A percentile compares a stretch with the other conserved stretches of the same genome.
phyloP scores from a whole-genome alignment of 305 asterid species.

The Fraxinus angustifolia region DNA sequence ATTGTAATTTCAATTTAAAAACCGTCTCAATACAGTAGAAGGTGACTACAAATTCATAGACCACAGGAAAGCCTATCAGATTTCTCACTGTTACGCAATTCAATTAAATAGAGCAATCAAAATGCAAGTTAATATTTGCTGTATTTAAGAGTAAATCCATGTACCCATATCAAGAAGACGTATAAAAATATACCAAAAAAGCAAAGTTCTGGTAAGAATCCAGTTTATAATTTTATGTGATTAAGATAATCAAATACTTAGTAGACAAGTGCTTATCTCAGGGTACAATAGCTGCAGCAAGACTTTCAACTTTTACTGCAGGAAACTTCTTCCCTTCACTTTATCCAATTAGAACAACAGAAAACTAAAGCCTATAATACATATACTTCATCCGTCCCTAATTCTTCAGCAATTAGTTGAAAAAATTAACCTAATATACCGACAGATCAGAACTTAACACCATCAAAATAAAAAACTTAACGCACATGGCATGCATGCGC shows the following conservation, averaged over 20 bases:
- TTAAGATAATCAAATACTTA: background rate
- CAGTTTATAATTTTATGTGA: background rate
- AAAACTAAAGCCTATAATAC: background rate
- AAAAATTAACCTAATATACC: background rate
- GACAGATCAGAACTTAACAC: conserved; percentile 13
- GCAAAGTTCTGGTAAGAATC: background rate
- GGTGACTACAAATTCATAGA: background rate
- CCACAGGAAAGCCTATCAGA: background rate
- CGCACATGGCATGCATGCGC: background rate
- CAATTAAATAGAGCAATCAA: background rate
- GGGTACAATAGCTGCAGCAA: background rate
- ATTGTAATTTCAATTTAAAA: background rate
- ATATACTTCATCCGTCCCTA: background rate
- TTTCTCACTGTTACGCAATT: background rate
- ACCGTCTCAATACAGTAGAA: background rate
- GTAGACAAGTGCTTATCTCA: background rate
- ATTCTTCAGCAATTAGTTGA: background rate
- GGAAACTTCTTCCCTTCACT: background rate
- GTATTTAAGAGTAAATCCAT: background rate
- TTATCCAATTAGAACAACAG: background rate
- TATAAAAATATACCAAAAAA: background rate
- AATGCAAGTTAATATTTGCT: background rate
- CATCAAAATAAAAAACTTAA: background rate
- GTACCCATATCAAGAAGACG: background rate
- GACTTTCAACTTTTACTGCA: background rate